phyloP scores from a whole-genome alignment of 176 grass and related monocot species.

The Triticum aestivum region IWGSC_CS_RefSeq_v2.1 NC_057809.1:62203245-62203744 shows the following conservation, averaged over 20 bases:
- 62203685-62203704: background rate
- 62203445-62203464: background rate
- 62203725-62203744: background rate
- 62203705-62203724: background rate
- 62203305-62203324: constrained; percentile 36
- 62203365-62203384: too few relatives aligned
- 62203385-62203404: background rate
- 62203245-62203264: constrained; percentile 34
- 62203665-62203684: background rate
- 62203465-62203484: too few relatives aligned
- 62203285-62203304: constrained; percentile 12
- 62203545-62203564: background rate
- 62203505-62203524: background rate
- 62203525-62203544: too few relatives aligned
- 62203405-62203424: background rate
- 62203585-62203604: too few relatives aligned
- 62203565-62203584: too few relatives aligned
- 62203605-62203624: background rate
- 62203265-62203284: constrained; percentile 10
- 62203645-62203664: background rate
- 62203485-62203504: background rate
- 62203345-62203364: constrained; percentile 40
- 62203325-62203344: background rate
- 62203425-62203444: background rate
- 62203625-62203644: background rate